phyloP scores from a whole-genome alignment of 371 early-diverging fungal species.

The Mortierella sp. region DNA sequence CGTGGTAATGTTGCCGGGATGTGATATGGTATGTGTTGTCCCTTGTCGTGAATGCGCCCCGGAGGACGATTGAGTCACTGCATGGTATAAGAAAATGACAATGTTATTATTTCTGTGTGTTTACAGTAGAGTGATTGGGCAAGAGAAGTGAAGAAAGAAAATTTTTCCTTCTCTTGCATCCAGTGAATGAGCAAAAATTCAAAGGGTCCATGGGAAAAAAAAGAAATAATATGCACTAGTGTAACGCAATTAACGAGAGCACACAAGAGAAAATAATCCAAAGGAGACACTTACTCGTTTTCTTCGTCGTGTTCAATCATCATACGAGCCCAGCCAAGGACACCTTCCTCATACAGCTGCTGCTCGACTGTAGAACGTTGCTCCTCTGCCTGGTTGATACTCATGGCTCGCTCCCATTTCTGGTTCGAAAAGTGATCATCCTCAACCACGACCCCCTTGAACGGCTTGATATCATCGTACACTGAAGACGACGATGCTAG shows the following conservation, averaged over 20 bases:
- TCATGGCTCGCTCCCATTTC: constrained; percentile 50
- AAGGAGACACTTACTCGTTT: constrained; percentile 41
- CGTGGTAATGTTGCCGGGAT: constrained; percentile 66
- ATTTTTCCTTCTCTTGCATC: neutral
- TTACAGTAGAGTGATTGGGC: neutral
- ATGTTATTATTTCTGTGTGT: neutral
- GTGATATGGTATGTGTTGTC: constrained; percentile 77
- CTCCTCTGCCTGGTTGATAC: constrained; percentile 43
- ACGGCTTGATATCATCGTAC: constrained; percentile 73
- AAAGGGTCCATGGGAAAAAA: neutral
- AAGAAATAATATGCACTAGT: neutral
- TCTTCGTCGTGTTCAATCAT: constrained; percentile 63
- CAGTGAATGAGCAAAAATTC: neutral
- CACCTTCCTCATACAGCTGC: constrained; percentile 60
- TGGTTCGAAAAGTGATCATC: constrained; percentile 45
- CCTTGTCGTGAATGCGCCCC: constrained; percentile 74
- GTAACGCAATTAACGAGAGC: neutral
- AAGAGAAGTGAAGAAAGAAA: neutral
- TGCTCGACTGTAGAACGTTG: constrained; percentile 37
- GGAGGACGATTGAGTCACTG: constrained; percentile 63
- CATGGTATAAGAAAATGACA: constrained; percentile 18
- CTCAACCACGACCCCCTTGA: constrained; percentile 71
- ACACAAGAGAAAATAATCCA: neutral
- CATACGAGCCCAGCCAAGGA: constrained; percentile 82
- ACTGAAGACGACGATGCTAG: neutral